Conservation (phyloP, 306 rosid species). For the Gynostemma pentaphyllum region DNA sequence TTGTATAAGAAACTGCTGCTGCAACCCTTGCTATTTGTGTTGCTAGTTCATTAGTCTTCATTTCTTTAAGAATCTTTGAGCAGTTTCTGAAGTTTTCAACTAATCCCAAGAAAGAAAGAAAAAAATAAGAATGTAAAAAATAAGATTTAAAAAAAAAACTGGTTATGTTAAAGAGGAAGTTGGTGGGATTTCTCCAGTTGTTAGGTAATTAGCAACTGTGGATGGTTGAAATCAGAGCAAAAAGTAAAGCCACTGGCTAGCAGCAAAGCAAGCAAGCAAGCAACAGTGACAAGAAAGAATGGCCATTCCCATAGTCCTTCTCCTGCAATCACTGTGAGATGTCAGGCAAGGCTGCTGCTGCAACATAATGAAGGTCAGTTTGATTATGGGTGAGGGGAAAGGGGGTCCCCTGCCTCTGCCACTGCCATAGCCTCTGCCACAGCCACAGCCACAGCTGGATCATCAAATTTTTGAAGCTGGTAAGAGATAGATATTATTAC, state of each 20-base stretch:
- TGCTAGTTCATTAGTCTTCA: background rate
- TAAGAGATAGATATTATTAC: background rate
- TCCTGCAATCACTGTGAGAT: background rate
- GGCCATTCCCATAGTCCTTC: background rate
- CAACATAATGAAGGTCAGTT: background rate
- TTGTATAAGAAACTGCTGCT: conserved; percentile 1
- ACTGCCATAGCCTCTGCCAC: conserved; percentile 5
- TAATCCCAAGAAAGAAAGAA: background rate
- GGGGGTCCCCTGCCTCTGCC: conserved; percentile 3
- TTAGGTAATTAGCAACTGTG: background rate
- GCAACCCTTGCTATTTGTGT: conserved; percentile 3
- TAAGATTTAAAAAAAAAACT: conserved; percentile 1
- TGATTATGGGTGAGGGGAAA: background rate
- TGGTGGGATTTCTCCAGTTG: background rate
- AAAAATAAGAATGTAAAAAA: no score
- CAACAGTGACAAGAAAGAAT: background rate
- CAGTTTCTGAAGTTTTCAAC: conserved; percentile 1
- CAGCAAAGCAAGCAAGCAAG: no score
- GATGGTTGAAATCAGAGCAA: background rate
- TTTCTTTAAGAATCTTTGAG: background rate
- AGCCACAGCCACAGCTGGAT: background rate
- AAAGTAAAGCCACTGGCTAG: background rate
- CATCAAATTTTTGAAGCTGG: background rate
- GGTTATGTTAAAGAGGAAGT: background rate
- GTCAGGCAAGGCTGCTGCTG: background rate